Evolutionary conservation across 2,329 filamentous ascomycete genomes (phyloP).

Genomic region (Daldinia eschscholtzii): DNA sequence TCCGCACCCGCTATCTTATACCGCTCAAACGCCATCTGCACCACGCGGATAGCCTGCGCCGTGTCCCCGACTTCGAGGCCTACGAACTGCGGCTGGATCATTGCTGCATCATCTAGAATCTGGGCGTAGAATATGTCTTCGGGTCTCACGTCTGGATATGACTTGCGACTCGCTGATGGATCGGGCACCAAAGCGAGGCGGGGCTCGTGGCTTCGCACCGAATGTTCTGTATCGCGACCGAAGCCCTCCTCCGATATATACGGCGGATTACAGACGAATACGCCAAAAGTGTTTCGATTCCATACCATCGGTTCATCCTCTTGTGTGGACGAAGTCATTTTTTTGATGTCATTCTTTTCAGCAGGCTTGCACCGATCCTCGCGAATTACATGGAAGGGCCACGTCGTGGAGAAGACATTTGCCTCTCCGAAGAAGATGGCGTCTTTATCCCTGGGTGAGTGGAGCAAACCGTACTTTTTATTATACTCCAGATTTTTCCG

Average conservation of each 20-base stretch:
- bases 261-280: conserved; percentile 90
- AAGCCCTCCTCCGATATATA: conserved; percentile 82
- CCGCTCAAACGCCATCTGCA: conserved; percentile 58
- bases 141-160: conserved; percentile 32
- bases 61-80: conserved; percentile 80
- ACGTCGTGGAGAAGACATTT: conserved; percentile 61
- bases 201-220: conserved; percentile 87
- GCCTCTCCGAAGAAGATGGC: conserved; percentile 60
- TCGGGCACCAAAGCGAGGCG: conserved; percentile 77
- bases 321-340: not conserved
- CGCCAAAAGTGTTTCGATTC: conserved; percentile 59
- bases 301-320: not conserved
- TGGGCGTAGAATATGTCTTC: conserved; percentile 76
- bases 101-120: conserved; percentile 67
- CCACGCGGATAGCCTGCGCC: conserved; percentile 75
- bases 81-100: conserved; percentile 66
- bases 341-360: too few species aligned
- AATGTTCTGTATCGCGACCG: conserved; percentile 72
- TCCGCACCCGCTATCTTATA: conserved; percentile 62
- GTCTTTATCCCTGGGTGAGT: conserved; percentile 14
- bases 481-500: conserved; percentile 72
- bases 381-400: not conserved
- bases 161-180: conserved; percentile 45
- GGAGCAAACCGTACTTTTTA: conserved; percentile 41
- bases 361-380: too few species aligned